Evolutionary conservation across 75 land plant genomes (phyloP).

Genomic region (Cupressus sempervirens): DNA sequence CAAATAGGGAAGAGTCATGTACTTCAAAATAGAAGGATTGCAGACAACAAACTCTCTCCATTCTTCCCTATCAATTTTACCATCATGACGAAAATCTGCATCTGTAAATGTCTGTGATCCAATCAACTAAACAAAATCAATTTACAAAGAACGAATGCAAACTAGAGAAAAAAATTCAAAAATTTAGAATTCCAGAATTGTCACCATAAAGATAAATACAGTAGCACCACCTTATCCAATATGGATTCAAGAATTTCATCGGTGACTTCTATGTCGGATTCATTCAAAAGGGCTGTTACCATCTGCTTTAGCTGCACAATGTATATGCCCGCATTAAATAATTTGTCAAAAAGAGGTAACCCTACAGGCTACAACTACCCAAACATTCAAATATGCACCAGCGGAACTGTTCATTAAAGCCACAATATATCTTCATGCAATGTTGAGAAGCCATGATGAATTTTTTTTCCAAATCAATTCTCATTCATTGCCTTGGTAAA

Average conservation of each 20-base stretch:
- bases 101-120: conserved; percentile 81
- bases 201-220: neutral
- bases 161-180: neutral
- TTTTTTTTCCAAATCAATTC: neutral
- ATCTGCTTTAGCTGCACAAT: conserved; percentile 79
- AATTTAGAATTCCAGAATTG: neutral
- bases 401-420: neutral
- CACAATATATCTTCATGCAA: neutral
- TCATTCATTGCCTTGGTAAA: neutral
- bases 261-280: conserved; percentile 68
- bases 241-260: conserved; percentile 85
- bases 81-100: conserved; percentile 59
- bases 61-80: conserved; percentile 55
- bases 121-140: neutral
- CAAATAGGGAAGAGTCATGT: conserved; percentile 52
- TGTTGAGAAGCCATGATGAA: no score
- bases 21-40: conserved; percentile 54
- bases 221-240: conserved; percentile 59
- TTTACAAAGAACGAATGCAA: neutral
- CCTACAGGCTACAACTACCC: neutral
- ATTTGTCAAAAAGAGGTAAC: neutral
- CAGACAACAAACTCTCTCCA: conserved; percentile 48
- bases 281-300: conserved; percentile 76
- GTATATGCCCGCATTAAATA: neutral
- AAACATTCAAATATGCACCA: neutral